Evolutionary conservation across 2,329 filamentous ascomycete genomes (phyloP), one percentile per base, ranked within the genome.

Genomic region (Bipolaris gigantea): DNA sequence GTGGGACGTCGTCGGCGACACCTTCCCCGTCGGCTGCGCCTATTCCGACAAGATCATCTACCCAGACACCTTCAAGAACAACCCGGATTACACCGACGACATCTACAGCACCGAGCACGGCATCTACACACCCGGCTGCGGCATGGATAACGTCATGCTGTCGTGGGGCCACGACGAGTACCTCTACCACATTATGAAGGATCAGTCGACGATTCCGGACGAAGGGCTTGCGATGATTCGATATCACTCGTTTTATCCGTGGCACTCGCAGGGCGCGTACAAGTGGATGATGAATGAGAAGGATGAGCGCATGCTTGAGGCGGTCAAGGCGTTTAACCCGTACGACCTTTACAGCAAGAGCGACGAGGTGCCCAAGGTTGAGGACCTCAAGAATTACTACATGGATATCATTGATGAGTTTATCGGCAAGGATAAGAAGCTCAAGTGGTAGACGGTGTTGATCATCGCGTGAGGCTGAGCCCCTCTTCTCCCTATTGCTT

Each of bases 311-410:
- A 92, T 95, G 87, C 78, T 95, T 64, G 84, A 85, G 69, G 90
- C 90, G 8, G 91, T 95, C 45, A 83, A 85, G 74, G 90, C 89
- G 0, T 96, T 96, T 76, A 96, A 96, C 73, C 90, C 91, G 0
- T 96, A 96, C 67, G 92, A 96, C 71, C 72, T 96, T 48, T 96
- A 96, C 79, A 93, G 89, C 79, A 96, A 96, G 85, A 92, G 87
- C 64, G 91, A 96, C 67, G 89, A 85, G 21, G 81, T 91, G 19
- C 91, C 90, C 1, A 86, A 84, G 53, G 83, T 87, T 0, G 88
- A 91, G 69, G 85, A 89, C 66, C 79, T 96, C 53, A 95, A 93
- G 82, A 82, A 83, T 65, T 62, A 77, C 65, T 55, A 45, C n/a
- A 18, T 59, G 27, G 48, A 35, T 23, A 50, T 40, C 13, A 90